Evolutionary conservation across 169 alveolate genomes (phyloP).

Genomic region (Miamiensis avidus): DNA sequence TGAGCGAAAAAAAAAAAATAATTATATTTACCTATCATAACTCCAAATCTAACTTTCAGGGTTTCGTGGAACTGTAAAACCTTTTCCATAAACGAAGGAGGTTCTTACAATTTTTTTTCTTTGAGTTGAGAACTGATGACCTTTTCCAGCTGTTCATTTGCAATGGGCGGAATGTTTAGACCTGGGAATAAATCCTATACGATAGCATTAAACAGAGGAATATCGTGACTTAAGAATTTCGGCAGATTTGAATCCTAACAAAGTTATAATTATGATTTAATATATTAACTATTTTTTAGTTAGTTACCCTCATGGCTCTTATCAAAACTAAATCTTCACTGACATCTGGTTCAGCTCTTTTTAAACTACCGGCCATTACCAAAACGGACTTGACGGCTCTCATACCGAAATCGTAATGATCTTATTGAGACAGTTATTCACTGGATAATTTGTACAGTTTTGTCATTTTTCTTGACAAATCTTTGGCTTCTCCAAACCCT

Average conservation of each 20-base stretch:
- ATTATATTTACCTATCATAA: constrained; percentile 47
- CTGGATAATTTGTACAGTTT: constrained; percentile 84
- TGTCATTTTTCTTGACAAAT: constrained; percentile 81
- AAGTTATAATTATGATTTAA: too few species aligned
- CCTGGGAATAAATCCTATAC: constrained; percentile 88
- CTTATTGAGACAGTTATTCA: constrained; percentile 83
- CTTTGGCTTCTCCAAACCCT: constrained; percentile 76
- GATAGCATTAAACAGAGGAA: constrained; percentile 81
- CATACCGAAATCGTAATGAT: constrained; percentile 91
- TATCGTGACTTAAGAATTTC: constrained; percentile 84
- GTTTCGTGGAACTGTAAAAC: constrained; percentile 76
- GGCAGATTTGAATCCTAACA: constrained; percentile 83
- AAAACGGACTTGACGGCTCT: constrained; percentile 87
- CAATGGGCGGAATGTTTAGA: constrained; percentile 71
- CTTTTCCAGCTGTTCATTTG: constrained; percentile 70
- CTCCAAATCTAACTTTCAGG: constrained; percentile 73
- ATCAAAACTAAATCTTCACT: constrained; percentile 86
- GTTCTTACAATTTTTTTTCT: constrained; percentile 39
- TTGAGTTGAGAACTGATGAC: constrained; percentile 55
- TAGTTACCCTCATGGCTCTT: constrained; percentile 77
- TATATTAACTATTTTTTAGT: background rate
- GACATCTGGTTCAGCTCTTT: constrained; percentile 64
- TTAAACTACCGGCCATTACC: constrained; percentile 88
- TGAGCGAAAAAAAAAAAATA: too few species aligned
- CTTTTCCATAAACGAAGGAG: constrained; percentile 63